Base-by-base conservation (phyloP, 2,329 filamentous ascomycete species). In the Monilinia fructigena region DNA sequence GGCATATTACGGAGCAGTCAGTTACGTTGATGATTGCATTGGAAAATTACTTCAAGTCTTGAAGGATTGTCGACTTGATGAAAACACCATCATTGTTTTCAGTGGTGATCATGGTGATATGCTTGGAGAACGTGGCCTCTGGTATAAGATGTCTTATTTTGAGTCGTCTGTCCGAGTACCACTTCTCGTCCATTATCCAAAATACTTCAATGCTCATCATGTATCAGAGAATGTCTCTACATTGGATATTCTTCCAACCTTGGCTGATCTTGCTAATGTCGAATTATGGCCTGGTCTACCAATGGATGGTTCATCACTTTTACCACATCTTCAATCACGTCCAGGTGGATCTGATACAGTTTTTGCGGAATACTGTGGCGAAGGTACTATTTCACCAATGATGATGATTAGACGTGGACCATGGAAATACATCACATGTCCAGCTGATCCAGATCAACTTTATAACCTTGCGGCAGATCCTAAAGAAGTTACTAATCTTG, bases 131-230 rank as follows among this genome's bases (percentile, higher is more conserved):
- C 88, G 92, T 63, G 90, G 91, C 7, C 81, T 97, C 56, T 97
- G 93, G 93, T 93, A 97, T 82, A 97, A 97, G 84, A 97, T 97
- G 93, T 92, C 87, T 75, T 97, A 95, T 85, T 97, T 93, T 74
- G 93, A 97, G 83, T 89, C 89, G 52, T 96, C 92, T 16, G 92
- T 92, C 55, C 89, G 93, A 38, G 93, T 97, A 28, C 93, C 93
- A 1, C 88, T 97, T 76, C 82, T 97, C 70, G 85, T 97, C 76
- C 89, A 92, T 78, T 87, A 93, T 74, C 93, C 93, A 35, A 83
- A 87, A 73, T 84, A 83, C 68, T 96, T 94, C 78, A 77, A 82
- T 18, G 88, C 93, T 42, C 92, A 88, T 80, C 89, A 87, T 45
- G 90, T 97, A 38, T 83, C 84, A 23, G 83, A 94, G 77, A 96